A percentile compares a stretch with the other conserved stretches of the same genome.
These are phyloP conservation scores for Pleurotus salmoneostramineus DNA, from an alignment of 768 basidiomycete genomes.

Conservation along the genomic window DNA sequence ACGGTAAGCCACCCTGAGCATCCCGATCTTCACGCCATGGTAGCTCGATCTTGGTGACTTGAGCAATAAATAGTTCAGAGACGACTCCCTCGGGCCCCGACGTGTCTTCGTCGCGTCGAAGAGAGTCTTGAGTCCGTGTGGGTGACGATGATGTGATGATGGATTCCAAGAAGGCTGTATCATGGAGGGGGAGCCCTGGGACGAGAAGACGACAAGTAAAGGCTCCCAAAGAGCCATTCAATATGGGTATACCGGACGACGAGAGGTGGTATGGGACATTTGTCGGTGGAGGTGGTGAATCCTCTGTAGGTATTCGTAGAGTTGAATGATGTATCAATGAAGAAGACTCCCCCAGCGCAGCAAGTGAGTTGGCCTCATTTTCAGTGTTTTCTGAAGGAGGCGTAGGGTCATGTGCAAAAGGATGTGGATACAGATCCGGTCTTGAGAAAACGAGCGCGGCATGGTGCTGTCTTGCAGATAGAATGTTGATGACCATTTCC, in stretches of 20 bases:
- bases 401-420: constrained; percentile 32
- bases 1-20: constrained; percentile 32
- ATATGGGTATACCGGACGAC: constrained; percentile 53
- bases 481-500: constrained; percentile 78
- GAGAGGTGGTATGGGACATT: constrained; percentile 36
- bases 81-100: constrained; percentile 20
- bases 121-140: constrained; percentile 2
- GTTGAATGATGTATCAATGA: constrained; percentile 29
- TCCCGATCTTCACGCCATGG: constrained; percentile 19
- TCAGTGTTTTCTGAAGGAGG: constrained; percentile 14
- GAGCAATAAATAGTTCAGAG: constrained; percentile 79
- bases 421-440: constrained; percentile 61
- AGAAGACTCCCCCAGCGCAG: constrained; percentile 40
- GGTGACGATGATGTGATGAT: not conserved
- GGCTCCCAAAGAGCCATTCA: constrained; percentile 62
- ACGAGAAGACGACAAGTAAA: constrained; percentile 68
- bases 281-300: constrained; percentile 33
- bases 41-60: constrained; percentile 60
- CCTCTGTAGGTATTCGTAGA: constrained; percentile 35
- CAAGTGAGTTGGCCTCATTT: constrained; percentile 35
- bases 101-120: constrained; percentile 1
- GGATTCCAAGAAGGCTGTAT: constrained; percentile 23
- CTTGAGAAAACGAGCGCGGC: constrained; percentile 70
- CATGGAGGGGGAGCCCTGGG: constrained; percentile 57
- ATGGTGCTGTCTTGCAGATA: constrained; percentile 62